Conservation (phyloP, 2,329 filamentous ascomycete genomes). For the Pseudogymnoascus sp. region DNA sequence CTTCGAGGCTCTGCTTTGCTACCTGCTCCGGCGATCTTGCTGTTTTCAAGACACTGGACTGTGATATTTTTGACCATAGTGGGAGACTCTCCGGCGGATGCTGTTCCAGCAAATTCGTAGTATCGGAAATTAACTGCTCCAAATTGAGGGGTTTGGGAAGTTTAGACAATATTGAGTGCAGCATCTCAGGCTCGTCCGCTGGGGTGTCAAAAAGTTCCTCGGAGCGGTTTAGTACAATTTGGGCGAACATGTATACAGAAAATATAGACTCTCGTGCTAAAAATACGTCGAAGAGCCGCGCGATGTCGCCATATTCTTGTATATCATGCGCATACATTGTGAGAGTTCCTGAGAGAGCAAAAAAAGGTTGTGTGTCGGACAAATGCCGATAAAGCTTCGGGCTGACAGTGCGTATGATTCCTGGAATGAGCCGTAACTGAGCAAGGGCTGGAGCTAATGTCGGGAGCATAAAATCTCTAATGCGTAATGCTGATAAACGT, state of each 20-base stretch:
- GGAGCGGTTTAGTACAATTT: constrained; percentile 72
- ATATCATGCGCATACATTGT: constrained; percentile 98
- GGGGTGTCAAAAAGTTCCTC: constrained; percentile 80
- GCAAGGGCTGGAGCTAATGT: constrained; percentile 69
- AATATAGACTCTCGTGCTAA: constrained; percentile 82
- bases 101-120: constrained; percentile 52
- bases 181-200: constrained; percentile 78
- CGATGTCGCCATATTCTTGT: constrained; percentile 78
- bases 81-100: constrained; percentile 66
- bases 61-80: constrained; percentile 64
- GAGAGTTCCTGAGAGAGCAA: constrained; percentile 83
- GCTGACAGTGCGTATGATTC: constrained; percentile 67
- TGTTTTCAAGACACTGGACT: constrained; percentile 77
- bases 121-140: constrained; percentile 62
- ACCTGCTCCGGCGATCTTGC: constrained; percentile 47
- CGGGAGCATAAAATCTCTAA: constrained; percentile 96
- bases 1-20: constrained; percentile 47
- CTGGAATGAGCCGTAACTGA: constrained; percentile 80
- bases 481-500: constrained; percentile 79
- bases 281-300: constrained; percentile 85
- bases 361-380: constrained; percentile 74
- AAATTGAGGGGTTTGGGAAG: constrained; percentile 73
- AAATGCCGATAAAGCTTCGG: constrained; percentile 64
- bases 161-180: constrained; percentile 80
- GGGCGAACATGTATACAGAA: constrained; percentile 83